Conservation (phyloP, 1,284 basidiomycete genomes). For the Anthracocystis setariae region DNA sequence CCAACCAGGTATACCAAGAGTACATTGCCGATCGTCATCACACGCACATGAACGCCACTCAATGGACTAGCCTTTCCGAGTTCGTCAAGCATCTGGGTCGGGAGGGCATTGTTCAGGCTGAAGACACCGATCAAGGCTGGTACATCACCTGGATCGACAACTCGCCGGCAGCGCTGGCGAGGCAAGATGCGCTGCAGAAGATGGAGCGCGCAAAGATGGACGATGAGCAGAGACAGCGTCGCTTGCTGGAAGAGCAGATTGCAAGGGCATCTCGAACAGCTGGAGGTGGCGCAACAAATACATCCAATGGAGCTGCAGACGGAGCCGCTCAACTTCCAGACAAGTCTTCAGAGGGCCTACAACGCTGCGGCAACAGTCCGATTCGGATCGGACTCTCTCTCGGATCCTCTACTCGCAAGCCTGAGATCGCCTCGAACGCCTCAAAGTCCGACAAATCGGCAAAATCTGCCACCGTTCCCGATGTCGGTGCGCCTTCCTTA, state of each 20-base stretch:
- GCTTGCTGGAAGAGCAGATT: conserved; percentile 91
- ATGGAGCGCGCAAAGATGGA: conserved; percentile 90
- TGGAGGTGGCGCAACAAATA: conserved; percentile 16
- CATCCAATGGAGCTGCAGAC: no score
- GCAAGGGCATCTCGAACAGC: conserved; percentile 76
- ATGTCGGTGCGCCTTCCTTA: no score
- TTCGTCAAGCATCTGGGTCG: conserved; percentile 92
- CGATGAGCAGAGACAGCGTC: conserved; percentile 92
- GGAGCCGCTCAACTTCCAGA: not conserved
- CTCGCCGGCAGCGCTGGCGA: conserved; percentile 88
- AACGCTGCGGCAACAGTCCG: conserved; percentile 31
- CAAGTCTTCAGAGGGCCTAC: conserved; percentile 37
- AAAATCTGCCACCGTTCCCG: no score
- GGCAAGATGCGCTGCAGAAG: conserved; percentile 89
- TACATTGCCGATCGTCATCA: conserved; percentile 95
- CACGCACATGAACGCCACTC: conserved; percentile 97
- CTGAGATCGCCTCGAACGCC: not conserved
- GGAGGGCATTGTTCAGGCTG: conserved; percentile 86
- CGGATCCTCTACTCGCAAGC: conserved; percentile 1
- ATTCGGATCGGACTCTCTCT: conserved; percentile 52
- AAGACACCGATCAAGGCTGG: conserved; percentile 98
- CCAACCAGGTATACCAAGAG: conserved; percentile 97
- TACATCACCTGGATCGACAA: conserved; percentile 97
- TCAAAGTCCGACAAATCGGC: not conserved
- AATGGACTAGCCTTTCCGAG: conserved; percentile 95